phyloP scores from a whole-genome alignment of 2,329 filamentous ascomycete genomes.

The Bipolaris bicolor region DNA sequence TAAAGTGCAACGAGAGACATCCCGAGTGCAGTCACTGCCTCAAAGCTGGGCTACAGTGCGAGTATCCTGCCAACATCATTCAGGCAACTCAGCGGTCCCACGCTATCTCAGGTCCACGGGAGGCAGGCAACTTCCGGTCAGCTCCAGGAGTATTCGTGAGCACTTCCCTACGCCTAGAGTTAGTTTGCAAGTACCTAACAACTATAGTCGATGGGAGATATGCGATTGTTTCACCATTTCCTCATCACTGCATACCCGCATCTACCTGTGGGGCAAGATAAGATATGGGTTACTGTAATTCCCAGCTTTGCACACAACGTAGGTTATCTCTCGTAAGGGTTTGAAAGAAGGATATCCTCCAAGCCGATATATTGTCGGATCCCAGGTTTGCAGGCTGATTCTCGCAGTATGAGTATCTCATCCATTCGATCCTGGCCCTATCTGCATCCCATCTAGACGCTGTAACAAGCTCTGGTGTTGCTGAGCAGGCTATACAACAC shows the following conservation, averaged over 20 bases:
- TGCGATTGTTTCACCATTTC: constrained; percentile 74
- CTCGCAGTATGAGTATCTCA: constrained; percentile 66
- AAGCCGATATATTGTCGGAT: too few relatives aligned
- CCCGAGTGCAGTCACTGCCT: constrained; percentile 68
- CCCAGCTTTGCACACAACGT: constrained; percentile 71
- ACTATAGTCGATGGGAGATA: constrained; percentile 58
- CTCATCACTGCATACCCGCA: constrained; percentile 67
- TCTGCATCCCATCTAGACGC: constrained; percentile 69
- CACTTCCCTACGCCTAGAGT: constrained; percentile 14
- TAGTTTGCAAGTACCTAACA: constrained; percentile 20
- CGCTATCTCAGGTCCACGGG: constrained; percentile 33
- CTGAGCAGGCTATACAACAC: constrained; percentile 66
- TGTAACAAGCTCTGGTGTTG: constrained; percentile 57
- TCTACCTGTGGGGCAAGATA: constrained; percentile 68
- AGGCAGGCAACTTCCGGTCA: constrained; percentile 38
- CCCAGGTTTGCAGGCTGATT: constrained; percentile 12
- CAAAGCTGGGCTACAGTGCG: constrained; percentile 67
- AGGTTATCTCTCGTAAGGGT: constrained; percentile 32
- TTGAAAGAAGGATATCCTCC: neutral
- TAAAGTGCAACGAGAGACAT: constrained; percentile 72
- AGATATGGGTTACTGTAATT: constrained; percentile 70
- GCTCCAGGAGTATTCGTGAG: constrained; percentile 45
- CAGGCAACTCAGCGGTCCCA: constrained; percentile 34
- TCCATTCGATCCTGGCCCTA: constrained; percentile 73
- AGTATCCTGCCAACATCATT: constrained; percentile 61